Conservation (phyloP, 2,329 filamentous ascomycete species). For the Ceratocystis lukuohia region DNA sequence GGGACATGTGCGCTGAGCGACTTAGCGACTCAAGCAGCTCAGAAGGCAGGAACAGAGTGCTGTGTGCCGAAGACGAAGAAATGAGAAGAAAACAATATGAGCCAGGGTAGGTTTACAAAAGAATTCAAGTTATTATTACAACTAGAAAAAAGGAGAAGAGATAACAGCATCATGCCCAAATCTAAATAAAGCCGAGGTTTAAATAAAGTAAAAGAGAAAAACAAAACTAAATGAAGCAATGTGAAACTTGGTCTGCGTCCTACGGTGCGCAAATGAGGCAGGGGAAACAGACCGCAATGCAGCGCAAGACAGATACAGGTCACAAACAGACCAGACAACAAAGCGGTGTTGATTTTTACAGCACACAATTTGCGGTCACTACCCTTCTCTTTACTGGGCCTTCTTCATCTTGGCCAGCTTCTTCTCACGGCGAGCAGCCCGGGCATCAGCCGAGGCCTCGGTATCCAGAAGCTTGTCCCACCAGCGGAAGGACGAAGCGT, state of each 20-base stretch:
- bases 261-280: not conserved
- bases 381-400: conserved; percentile 38
- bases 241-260: not conserved
- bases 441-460: conserved; percentile 77
- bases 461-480: conserved; percentile 94
- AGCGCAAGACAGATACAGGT: not conserved
- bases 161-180: conserved; percentile 11
- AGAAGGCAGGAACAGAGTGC: conserved; percentile 37
- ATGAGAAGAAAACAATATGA: not conserved
- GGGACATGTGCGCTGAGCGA: conserved; percentile 27
- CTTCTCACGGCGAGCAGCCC: conserved; percentile 68
- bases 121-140: conserved; percentile 14
- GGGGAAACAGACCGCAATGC: not conserved
- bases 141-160: conserved; percentile 21
- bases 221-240: conserved; percentile 5
- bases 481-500: conserved; percentile 95
- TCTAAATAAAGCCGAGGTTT: conserved; percentile 10
- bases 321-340: not conserved
- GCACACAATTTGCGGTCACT: no score
- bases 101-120: not conserved
- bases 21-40: conserved; percentile 35
- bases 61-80: conserved; percentile 35
- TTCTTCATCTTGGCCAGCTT: conserved; percentile 61
- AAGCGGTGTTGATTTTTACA: not conserved
- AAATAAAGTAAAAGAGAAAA: conserved; percentile 10